Percentiles rank a stretch among this genome's conserved stretches.
These are phyloP conservation scores for Tricholoma matsutake DNA, from an alignment of 768 basidiomycete species.

Conservation along the genomic window DNA sequence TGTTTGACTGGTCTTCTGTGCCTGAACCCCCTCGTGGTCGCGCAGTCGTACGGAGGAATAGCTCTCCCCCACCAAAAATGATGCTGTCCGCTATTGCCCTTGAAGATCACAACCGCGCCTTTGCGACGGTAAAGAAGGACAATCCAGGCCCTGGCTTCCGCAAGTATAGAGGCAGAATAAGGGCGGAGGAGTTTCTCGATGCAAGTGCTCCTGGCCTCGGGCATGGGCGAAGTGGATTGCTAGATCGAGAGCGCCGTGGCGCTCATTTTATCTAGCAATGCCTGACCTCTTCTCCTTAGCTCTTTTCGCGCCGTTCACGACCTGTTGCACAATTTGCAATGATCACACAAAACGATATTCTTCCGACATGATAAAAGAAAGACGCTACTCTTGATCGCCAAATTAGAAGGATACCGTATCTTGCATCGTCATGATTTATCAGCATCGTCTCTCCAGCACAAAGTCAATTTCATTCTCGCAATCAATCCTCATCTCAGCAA, in stretches of 20 bases:
- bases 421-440: constrained; percentile 8
- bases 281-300: neutral
- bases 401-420: constrained; percentile 10
- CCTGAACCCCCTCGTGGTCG: constrained; percentile 44
- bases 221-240: constrained; percentile 60
- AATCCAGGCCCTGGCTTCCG: constrained; percentile 25
- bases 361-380: constrained; percentile 2
- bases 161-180: constrained; percentile 50
- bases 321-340: constrained; percentile 3
- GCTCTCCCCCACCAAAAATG: constrained; percentile 55
- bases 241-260: constrained; percentile 37
- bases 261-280: constrained; percentile 13
- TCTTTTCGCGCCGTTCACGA: constrained; percentile 5
- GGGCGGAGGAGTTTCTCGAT: constrained; percentile 51
- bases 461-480: constrained; percentile 3
- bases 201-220: constrained; percentile 61
- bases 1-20: constrained; percentile 45
- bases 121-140: constrained; percentile 23
- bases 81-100: constrained; percentile 31
- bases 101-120: constrained; percentile 25
- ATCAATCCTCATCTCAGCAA: constrained; percentile 17
- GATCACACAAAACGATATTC: constrained; percentile 5
- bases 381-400: constrained; percentile 1
- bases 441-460: constrained; percentile 7
- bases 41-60: constrained; percentile 50